Percentiles rank a stretch among this genome's conserved stretches.
Conservation (phyloP, 2,329 filamentous ascomycete species). For the Metarhizium humberi region DNA sequence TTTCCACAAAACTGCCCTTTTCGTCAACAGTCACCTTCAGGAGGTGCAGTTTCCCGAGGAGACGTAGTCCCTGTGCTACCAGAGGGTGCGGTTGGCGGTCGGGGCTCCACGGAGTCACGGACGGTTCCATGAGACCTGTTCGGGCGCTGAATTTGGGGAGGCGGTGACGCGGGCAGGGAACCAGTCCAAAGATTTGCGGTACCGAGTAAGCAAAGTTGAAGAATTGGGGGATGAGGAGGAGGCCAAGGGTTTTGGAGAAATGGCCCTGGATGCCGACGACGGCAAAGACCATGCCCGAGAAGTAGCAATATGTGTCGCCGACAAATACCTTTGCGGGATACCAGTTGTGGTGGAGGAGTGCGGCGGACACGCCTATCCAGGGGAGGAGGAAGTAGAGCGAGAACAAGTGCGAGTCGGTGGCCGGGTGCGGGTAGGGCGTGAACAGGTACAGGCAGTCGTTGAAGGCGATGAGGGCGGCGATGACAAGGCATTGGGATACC, state of each 20-base stretch:
- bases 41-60: conserved; percentile 60
- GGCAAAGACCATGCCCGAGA: conserved; percentile 97
- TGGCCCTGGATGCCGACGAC: conserved; percentile 94
- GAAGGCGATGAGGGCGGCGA: conserved; percentile 71
- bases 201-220: conserved; percentile 94
- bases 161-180: conserved; percentile 89
- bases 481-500: conserved; percentile 85
- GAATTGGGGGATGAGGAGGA: conserved; percentile 86
- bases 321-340: conserved; percentile 93
- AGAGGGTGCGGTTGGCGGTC: conserved; percentile 58
- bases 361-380: conserved; percentile 85
- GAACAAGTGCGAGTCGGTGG: conserved; percentile 91
- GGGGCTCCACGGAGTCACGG: conserved; percentile 63
- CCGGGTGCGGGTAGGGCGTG: conserved; percentile 78
- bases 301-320: conserved; percentile 98
- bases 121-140: conserved; percentile 79
- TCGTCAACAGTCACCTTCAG: conserved; percentile 59
- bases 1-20: conserved; percentile 64
- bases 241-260: conserved; percentile 91
- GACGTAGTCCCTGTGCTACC: conserved; percentile 53
- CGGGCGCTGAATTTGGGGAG: conserved; percentile 81
- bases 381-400: conserved; percentile 90
- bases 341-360: conserved; percentile 87
- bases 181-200: conserved; percentile 80
- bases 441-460: conserved; percentile 87